Base-by-base conservation (phyloP, 805 yeast genomes). In the Candida ortonii region DNA sequence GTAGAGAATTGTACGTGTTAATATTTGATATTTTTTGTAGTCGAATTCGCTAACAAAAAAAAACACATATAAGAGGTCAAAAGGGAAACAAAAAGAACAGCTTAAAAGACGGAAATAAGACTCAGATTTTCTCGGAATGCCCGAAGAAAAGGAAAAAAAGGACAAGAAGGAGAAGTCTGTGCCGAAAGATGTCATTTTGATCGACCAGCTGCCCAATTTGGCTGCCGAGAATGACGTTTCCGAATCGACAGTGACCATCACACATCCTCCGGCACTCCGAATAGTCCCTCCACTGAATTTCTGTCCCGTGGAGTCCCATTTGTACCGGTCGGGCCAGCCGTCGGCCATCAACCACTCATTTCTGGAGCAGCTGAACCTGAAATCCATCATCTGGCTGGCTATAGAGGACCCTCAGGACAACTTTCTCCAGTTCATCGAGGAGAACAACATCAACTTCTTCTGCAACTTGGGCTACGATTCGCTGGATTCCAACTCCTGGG, bases 211-310 rank as follows among this genome's bases (percentile, higher is more conserved):
- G 14, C 50, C 45, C 10, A 50, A 52, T 30, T 22, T 33, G 5
- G 39, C 60, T 16, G 24, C 36, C 1, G 53, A 47, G 18, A 55
- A 52, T 28, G 52, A 47, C 21, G 9, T 28, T 5, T 33, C 49
- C 7, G 38, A 28, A 11, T 25, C 28, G 11, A 46, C 59, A 6
- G 26, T 57, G 13, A 50, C 54, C 6, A 55, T 71, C 13, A 57
- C 66, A n/a, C 63, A 65, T 20, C 77, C 85, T 0, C 90, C 93
- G 6, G 56, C 68, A 24, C 62, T 75, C 44, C 63, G 87, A 28
- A 80, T 86, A 16, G 89, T 93, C 3, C 98, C 98, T 3, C 98
- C 98, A 0, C 63, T 89, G 45, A 93, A 93, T 61, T 90, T 90
- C 58, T 84, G 96, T 45, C 96, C 97, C 1, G 97, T 93, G 10